Percentiles rank a stretch among this genome's conserved stretches.
Evolutionary conservation across 306 rosid genomes (phyloP).

Genomic region (Dalbergia cochinchinensis): DNA sequence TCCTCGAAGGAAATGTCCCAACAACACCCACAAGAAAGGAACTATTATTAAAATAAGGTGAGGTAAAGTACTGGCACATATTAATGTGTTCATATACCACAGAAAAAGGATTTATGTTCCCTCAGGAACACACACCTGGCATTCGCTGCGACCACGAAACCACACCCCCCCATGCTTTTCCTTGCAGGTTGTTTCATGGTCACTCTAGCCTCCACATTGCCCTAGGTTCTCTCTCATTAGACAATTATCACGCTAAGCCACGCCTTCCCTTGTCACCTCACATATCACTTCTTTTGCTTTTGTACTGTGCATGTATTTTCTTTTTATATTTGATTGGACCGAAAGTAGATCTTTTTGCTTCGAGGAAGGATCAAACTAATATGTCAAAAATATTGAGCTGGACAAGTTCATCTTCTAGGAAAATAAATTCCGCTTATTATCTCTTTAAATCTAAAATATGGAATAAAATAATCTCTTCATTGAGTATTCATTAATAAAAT

Average conservation of each 20-base stretch:
- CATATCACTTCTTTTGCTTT: not conserved
- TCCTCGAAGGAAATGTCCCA: slow-evolving; percentile 41
- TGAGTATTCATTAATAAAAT: too few species aligned
- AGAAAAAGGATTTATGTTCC: slow-evolving; percentile 42
- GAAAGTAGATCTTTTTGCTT: not conserved
- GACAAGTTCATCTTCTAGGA: too few species aligned
- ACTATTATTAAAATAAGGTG: not conserved
- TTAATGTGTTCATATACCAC: slow-evolving; percentile 38
- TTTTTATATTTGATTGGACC: not conserved
- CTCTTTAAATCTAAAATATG: too few species aligned
- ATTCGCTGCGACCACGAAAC: slow-evolving; percentile 48
- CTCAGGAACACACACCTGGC: slow-evolving; percentile 61
- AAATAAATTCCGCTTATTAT: too few species aligned
- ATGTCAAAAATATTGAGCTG: too few species aligned
- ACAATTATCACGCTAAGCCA: slow-evolving; percentile 19
- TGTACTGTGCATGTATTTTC: too few species aligned
- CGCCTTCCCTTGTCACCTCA: not conserved
- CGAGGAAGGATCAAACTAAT: too few species aligned
- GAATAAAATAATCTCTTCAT: too few species aligned
- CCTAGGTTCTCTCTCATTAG: not conserved
- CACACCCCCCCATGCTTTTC: not conserved
- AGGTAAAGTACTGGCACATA: not conserved
- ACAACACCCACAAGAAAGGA: slow-evolving; percentile 4
- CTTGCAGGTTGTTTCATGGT: slow-evolving; percentile 4
- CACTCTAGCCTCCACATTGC: not conserved